Conservation (phyloP, 805 yeast species). For the Yamadazyma phyllophila region DNA sequence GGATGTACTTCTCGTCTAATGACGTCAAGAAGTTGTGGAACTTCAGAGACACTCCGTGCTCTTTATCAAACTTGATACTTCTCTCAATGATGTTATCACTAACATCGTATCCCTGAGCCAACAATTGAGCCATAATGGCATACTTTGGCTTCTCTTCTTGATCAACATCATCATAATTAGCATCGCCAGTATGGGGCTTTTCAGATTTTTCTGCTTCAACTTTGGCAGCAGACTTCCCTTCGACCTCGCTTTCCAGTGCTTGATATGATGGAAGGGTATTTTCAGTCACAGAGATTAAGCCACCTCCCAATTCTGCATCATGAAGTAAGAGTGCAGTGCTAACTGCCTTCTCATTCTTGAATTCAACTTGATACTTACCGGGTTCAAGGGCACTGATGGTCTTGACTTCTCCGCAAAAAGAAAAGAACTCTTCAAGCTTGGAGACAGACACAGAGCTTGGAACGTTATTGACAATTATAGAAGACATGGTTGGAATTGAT, state of each 20-base stretch:
- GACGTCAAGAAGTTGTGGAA: constrained; percentile 55
- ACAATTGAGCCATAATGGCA: constrained; percentile 71
- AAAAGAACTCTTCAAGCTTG: constrained; percentile 63
- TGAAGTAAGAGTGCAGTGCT: constrained; percentile 67
- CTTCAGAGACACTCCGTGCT: constrained; percentile 56
- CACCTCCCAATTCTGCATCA: constrained; percentile 71
- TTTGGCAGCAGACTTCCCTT: constrained; percentile 14
- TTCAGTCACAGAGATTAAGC: constrained; percentile 47
- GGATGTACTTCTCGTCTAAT: constrained; percentile 59
- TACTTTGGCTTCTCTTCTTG: constrained; percentile 80
- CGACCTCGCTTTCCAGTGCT: constrained; percentile 12
- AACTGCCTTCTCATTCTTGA: constrained; percentile 59
- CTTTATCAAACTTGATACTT: constrained; percentile 62
- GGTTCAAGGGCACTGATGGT: constrained; percentile 31
- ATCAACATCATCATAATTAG: constrained; percentile 46
- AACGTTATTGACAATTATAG: constrained; percentile 33
- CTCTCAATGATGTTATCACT: constrained; percentile 59
- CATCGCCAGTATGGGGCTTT: constrained; percentile 26
- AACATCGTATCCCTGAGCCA: constrained; percentile 69
- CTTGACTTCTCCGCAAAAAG: constrained; percentile 63
- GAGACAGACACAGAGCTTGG: constrained; percentile 48
- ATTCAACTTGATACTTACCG: constrained; percentile 48
- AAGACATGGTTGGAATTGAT: constrained; percentile 5
- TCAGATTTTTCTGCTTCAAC: constrained; percentile 21
- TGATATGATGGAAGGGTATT: constrained; percentile 8